Evolutionary conservation across 257 asterid species (phyloP).

Genomic region (Ocimum tenuiflorum): DNA sequence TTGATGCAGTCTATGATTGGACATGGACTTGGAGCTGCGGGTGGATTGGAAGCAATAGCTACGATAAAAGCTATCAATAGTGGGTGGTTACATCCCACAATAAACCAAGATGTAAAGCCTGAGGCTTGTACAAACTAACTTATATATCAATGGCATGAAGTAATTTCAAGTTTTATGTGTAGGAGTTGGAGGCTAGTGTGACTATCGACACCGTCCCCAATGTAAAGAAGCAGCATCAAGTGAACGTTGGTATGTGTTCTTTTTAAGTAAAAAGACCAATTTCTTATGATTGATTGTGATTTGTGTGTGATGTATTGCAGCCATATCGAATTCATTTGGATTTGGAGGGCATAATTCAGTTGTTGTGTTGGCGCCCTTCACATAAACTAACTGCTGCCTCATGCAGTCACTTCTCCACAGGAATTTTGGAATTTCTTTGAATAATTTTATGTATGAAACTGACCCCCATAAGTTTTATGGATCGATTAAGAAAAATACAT

Average conservation of each 20-base stretch:
- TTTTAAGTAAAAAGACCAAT: too few relatives aligned
- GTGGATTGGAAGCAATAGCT: slow-evolving; percentile 4
- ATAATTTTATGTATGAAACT: too few relatives aligned
- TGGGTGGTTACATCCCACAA: slow-evolving; percentile 1
- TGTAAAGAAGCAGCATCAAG: neutral
- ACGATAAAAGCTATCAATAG: slow-evolving; percentile 1
- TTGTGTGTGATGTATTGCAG: neutral
- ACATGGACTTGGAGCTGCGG: neutral
- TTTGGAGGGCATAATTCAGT: neutral
- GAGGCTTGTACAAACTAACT: neutral
- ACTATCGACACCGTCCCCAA: slow-evolving; percentile 7
- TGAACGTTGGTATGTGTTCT: neutral
- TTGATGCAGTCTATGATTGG: neutral
- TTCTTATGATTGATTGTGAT: neutral
- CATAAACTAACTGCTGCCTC: too few relatives aligned
- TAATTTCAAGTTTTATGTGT: neutral
- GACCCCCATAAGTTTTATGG: too few relatives aligned
- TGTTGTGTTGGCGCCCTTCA: neutral
- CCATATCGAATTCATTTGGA: neutral
- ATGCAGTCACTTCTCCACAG: too few relatives aligned
- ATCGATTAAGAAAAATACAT: too few relatives aligned
- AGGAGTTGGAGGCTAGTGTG: slow-evolving; percentile 1
- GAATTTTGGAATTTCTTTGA: neutral
- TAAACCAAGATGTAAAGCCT: neutral
- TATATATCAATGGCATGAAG: neutral